phyloP scores from a whole-genome alignment of 2,329 filamentous ascomycete genomes.

The Xylaria sp. region DNA sequence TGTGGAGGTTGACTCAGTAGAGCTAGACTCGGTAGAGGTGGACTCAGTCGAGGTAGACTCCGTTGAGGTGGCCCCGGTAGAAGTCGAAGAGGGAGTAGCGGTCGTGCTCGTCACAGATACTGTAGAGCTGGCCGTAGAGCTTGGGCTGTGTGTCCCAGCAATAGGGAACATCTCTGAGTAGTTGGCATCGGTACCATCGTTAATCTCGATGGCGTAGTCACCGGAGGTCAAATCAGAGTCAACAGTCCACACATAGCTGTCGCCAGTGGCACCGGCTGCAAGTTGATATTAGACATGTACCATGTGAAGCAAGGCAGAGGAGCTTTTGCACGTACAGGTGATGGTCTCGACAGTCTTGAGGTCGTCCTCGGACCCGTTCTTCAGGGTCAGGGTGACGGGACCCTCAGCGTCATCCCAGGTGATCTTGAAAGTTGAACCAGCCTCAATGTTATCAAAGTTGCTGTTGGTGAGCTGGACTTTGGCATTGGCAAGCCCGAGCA shows the following conservation, averaged over 20 bases:
- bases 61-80: constrained; percentile 11
- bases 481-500: constrained; percentile 50
- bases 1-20: constrained; percentile 9
- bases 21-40: constrained; percentile 24
- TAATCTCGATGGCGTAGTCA: constrained; percentile 60
- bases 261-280: constrained; percentile 51
- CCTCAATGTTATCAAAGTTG: constrained; percentile 50
- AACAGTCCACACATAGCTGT: constrained; percentile 55
- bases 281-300: constrained; percentile 5
- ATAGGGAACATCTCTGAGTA: constrained; percentile 57
- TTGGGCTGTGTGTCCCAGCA: constrained; percentile 42
- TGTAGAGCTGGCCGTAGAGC: background rate
- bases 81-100: constrained; percentile 8
- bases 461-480: constrained; percentile 51
- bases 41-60: constrained; percentile 37
- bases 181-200: constrained; percentile 56
- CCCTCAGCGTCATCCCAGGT: constrained; percentile 56
- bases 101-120: background rate
- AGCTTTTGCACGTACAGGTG: constrained; percentile 50
- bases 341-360: constrained; percentile 53
- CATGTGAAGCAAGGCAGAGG: background rate
- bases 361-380: constrained; percentile 52
- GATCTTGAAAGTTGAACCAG: constrained; percentile 57
- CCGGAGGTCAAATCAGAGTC: constrained; percentile 52
- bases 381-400: constrained; percentile 57